A percentile compares a stretch with the other conserved stretches of the same genome.
Evolutionary conservation across 768 basidiomycete genomes (phyloP).

Genomic region (Suillus subalutaceus): DNA sequence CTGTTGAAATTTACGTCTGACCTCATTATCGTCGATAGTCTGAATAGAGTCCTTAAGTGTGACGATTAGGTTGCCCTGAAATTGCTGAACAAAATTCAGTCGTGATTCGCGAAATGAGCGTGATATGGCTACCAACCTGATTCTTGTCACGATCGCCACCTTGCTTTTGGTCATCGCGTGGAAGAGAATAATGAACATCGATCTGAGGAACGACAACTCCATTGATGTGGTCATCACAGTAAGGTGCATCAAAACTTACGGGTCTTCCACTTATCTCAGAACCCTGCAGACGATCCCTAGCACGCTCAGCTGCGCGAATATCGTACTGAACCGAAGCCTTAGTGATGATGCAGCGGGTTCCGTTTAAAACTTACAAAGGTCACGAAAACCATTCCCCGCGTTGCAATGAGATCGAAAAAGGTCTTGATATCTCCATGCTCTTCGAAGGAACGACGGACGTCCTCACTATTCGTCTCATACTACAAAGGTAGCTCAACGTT

Average conservation of each 20-base stretch:
- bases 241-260: slow-evolving; percentile 53
- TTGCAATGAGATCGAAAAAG: slow-evolving; percentile 93
- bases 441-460: slow-evolving; percentile 85
- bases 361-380: slow-evolving; percentile 79
- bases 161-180: slow-evolving; percentile 81
- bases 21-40: slow-evolving; percentile 80
- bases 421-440: slow-evolving; percentile 96
- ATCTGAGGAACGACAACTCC: slow-evolving; percentile 57
- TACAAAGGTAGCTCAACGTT: slow-evolving; percentile 35
- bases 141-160: slow-evolving; percentile 73
- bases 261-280: slow-evolving; percentile 86
- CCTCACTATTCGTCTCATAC: slow-evolving; percentile 89
- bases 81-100: slow-evolving; percentile 47
- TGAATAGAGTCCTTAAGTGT: slow-evolving; percentile 74
- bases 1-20: slow-evolving; percentile 82
- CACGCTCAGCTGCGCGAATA: slow-evolving; percentile 88
- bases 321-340: slow-evolving; percentile 68
- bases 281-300: slow-evolving; percentile 88
- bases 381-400: slow-evolving; percentile 98
- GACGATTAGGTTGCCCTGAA: slow-evolving; percentile 85
- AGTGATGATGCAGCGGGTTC: slow-evolving; percentile 1
- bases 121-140: slow-evolving; percentile 56
- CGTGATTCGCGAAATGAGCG: neutral
- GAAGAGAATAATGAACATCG: slow-evolving; percentile 97
- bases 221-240: slow-evolving; percentile 5